Base-by-base conservation (phyloP, 192 early-diverging fungal genomes). In the Podila minutissima region DNA sequence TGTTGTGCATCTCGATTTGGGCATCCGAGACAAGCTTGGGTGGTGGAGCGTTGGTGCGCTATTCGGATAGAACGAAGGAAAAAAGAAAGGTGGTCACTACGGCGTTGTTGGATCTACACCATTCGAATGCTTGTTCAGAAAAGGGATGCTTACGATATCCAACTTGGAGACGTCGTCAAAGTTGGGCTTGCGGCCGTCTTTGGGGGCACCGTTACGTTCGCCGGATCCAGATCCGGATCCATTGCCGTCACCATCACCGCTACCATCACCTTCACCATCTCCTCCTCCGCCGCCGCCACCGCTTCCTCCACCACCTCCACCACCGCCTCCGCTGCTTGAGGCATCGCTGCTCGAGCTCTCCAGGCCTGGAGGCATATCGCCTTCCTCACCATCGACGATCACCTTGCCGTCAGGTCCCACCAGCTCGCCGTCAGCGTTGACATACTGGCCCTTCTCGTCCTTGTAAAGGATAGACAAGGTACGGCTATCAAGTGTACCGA, bases 1-100 rank as follows among this genome's bases (percentile, higher is more conserved):
- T 83, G 41, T 92, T 87, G 37, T 93, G 92, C 91, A 95, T 86
- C 72, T 92, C 89, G 35, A 81, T 73, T 51, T 83, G 77, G 4
- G 77, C 77, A 65, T 81, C 77, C 46, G 77, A 81, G 13, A 81
- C 71, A 13, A 81, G 62, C 67, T 81, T 81, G 31, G 77, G 77
- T 22, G 77, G 77, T 69, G 77, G 77, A 5, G 77, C 77, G 41
- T 9, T 81, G 29, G 77, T 81, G 41, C 77, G 77, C 75, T 79
- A 72, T 35, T 61, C 4, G 1, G 3, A 46, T 46, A 4, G 15
- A 49, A 60, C 41, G 9, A 26, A 22, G 32, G 62, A 22, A 63
- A 17, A 41, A 22, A 17, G 0, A 1, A 31, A 11, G 9, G 35
- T 51, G n/a, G 58, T 70, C 13, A 32, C 10, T 22, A 55, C 2